Evolutionary conservation across 441 rosid species (phyloP).

Genomic region (Francoa sonchifolia): DNA sequence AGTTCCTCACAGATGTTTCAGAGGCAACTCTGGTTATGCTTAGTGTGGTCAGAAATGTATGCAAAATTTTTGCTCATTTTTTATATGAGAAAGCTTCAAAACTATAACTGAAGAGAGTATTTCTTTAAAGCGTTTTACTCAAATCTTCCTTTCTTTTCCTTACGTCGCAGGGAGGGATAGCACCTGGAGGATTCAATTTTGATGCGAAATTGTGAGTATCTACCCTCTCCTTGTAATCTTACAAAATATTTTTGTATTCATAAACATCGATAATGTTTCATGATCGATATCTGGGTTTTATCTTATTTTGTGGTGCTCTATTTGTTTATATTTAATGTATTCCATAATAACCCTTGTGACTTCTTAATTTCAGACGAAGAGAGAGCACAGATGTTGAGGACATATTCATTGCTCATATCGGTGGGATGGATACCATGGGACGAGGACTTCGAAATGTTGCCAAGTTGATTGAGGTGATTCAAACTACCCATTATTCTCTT

Average conservation of each 20-base stretch:
- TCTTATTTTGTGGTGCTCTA: neutral
- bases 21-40: constrained; percentile 93
- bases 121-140: no score
- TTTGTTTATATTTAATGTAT: constrained; percentile 1
- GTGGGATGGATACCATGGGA: constrained; percentile 92
- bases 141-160: constrained; percentile 4
- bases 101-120: no score
- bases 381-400: constrained; percentile 98
- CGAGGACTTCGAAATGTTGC: constrained; percentile 87
- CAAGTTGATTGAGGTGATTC: constrained; percentile 59
- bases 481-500: neutral
- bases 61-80: constrained; percentile 12
- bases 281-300: neutral
- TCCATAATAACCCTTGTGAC: constrained; percentile 1
- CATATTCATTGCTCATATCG: constrained; percentile 78
- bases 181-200: constrained; percentile 98
- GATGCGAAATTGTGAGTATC: constrained; percentile 82
- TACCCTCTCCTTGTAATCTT: constrained; percentile 3
- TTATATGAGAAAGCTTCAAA: no score
- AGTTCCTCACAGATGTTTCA: constrained; percentile 70
- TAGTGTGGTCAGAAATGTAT: constrained; percentile 78
- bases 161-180: constrained; percentile 60
- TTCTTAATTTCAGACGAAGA: constrained; percentile 51
- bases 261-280: neutral
- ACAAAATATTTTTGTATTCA: neutral